Conservation (phyloP, 2,329 filamentous ascomycete genomes). For the Scytalidium lignicola region DNA sequence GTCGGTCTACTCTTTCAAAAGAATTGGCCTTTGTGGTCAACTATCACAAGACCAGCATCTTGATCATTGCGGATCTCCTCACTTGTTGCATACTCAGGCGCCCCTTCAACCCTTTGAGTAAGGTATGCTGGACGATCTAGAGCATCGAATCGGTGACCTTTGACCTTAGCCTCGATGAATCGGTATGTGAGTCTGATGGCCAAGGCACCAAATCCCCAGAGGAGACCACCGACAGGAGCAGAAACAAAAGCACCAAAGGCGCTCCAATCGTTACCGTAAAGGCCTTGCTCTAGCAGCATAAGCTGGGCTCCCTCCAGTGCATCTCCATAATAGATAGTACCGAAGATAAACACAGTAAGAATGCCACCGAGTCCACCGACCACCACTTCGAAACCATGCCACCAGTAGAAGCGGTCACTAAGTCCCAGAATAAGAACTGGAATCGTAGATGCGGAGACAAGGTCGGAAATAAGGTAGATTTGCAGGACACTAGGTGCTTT, state of each 20-base stretch:
- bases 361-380: constrained; percentile 73
- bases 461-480: constrained; percentile 78
- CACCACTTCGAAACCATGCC: constrained; percentile 76
- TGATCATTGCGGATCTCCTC: constrained; percentile 16
- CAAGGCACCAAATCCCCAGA: constrained; percentile 65
- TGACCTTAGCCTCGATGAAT: constrained; percentile 50
- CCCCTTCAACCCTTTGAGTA: constrained; percentile 11
- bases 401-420: constrained; percentile 61
- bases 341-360: constrained; percentile 76
- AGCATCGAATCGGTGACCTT: constrained; percentile 60
- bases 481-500: constrained; percentile 70
- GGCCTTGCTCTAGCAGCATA: constrained; percentile 65
- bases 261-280: constrained; percentile 76
- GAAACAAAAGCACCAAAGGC: constrained; percentile 80
- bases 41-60: constrained; percentile 17
- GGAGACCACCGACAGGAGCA: constrained; percentile 67
- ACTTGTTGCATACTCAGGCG: constrained; percentile 24
- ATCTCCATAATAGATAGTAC: constrained; percentile 70
- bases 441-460: constrained; percentile 71
- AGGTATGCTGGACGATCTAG: constrained; percentile 50
- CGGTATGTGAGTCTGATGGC: constrained; percentile 53
- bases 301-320: constrained; percentile 59
- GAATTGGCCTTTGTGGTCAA: constrained; percentile 27
- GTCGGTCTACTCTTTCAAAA: constrained; percentile 14
- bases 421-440: constrained; percentile 72